Conservation (phyloP, 345 rosid genomes). For the Lepidium aucheri region DNA sequence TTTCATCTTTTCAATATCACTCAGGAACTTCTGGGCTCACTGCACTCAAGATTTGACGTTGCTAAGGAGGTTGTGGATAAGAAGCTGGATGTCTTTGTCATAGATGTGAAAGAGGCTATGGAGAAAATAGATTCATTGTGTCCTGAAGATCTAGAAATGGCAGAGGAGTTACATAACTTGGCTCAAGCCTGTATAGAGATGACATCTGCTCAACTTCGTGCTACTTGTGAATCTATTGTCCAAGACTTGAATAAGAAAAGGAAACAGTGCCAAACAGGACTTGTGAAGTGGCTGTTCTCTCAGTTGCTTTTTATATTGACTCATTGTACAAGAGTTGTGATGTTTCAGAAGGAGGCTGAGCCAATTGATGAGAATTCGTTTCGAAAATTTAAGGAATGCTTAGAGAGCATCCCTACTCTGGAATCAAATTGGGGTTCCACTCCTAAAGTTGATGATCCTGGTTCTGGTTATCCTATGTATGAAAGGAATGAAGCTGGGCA, state of each 20-base stretch:
- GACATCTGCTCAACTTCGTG: conserved; percentile 52
- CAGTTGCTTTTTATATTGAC: conserved; percentile 74
- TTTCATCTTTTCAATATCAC: not conserved
- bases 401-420: conserved; percentile 68
- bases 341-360: conserved; percentile 63
- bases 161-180: conserved; percentile 45
- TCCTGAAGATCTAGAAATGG: conserved; percentile 48
- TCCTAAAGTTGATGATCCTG: conserved; percentile 35
- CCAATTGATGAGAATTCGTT: conserved; percentile 60
- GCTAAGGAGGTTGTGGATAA: conserved; percentile 56
- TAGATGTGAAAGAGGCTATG: conserved; percentile 48
- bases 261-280: conserved; percentile 55
- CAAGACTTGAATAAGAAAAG: conserved; percentile 65
- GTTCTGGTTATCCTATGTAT: conserved; percentile 24
- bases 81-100: conserved; percentile 49
- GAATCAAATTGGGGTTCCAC: conserved; percentile 49
- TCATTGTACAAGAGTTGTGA: conserved; percentile 68
- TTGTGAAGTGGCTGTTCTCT: conserved; percentile 61
- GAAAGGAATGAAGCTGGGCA: conserved; percentile 25
- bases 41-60: conserved; percentile 64
- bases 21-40: conserved; percentile 64
- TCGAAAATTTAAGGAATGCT: conserved; percentile 57
- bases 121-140: conserved; percentile 45
- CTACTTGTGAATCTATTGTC: conserved; percentile 57
- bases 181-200: conserved; percentile 53